Evolutionary conservation across 441 rosid genomes (phyloP).

Genomic region (Arabidopsis lyrata): DNA sequence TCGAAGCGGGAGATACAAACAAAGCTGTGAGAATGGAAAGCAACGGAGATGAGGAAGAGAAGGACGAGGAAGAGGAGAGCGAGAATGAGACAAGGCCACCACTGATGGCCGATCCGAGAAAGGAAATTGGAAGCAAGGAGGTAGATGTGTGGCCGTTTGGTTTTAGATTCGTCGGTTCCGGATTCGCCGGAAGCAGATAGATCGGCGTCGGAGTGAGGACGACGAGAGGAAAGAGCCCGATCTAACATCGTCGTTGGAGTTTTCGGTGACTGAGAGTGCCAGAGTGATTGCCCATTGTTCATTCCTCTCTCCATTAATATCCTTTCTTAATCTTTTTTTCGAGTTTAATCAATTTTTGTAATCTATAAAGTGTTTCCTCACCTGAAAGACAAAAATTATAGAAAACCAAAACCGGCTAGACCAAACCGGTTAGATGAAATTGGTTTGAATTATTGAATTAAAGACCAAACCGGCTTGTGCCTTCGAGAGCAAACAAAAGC

Average conservation of each 20-base stretch:
- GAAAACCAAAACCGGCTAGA: too few relatives aligned
- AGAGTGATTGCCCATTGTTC: constrained; percentile 42
- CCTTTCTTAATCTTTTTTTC: background rate
- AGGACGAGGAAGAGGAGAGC: constrained; percentile 56
- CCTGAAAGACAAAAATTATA: background rate
- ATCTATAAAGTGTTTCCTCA: background rate
- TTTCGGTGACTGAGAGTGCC: constrained; percentile 56
- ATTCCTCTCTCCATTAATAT: constrained; percentile 34
- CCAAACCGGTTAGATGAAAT: too few relatives aligned
- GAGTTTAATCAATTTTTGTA: constrained; percentile 1
- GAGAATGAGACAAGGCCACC: constrained; percentile 62
- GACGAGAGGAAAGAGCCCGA: constrained; percentile 75
- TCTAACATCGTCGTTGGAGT: constrained; percentile 64
- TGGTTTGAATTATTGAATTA: too few relatives aligned
- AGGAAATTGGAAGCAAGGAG: constrained; percentile 64
- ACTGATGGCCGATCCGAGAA: constrained; percentile 56
- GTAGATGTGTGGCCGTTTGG: constrained; percentile 69
- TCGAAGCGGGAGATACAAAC: constrained; percentile 82
- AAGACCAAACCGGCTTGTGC: too few relatives aligned
- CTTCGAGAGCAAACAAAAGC: too few relatives aligned
- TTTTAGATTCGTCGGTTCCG: constrained; percentile 76
- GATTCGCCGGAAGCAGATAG: constrained; percentile 43
- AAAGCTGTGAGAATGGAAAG: constrained; percentile 65
- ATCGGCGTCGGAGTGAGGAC: constrained; percentile 59
- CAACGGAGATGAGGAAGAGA: constrained; percentile 61